Base-by-base conservation (phyloP, 331 rosid genomes). In the Malus hybrid region DNA sequence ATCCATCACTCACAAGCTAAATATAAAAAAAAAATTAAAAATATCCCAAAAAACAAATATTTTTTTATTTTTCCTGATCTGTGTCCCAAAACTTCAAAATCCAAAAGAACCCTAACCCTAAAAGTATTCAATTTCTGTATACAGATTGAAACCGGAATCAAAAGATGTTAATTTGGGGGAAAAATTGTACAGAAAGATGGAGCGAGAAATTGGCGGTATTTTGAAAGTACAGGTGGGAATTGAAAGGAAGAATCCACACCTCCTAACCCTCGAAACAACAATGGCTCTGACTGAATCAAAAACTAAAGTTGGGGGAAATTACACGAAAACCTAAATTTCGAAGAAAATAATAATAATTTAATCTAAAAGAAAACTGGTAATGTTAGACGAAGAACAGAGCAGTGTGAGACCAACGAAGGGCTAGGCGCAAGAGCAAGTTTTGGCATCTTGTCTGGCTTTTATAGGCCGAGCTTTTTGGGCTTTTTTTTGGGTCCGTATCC, bases 211-310 rank as follows among this genome's bases (percentile, higher is more conserved):
- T 78, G 89, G 84, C 84, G 87, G 90, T 79, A 85, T 61, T 68
- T 61, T 24, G 60, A 86, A 74, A 42, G 11, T 36, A 79, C 79
- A 83, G 87, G 82, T 80, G 89, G 82, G 87, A 56, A 75, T 50
- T 60, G 72, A 73, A 30, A 2, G 67, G 79, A 84, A 89, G 77
- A 84, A 89, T 87, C 88, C 82, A 77, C 93, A 90, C 91, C 96
- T 88, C 93, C 91, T 85, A 88, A 88, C 91, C 90, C 96, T 84
- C 70, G 57, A 52, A 52, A 16, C 57, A 14, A 63, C 63, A 81
- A 75, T 71, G 88, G 85, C 89, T 82, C 91, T 84, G 91, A 78
- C 34, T 56, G 66, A 75, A 80, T 75, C 77, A 70, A 84, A 82
- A 83, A 6, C 89, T 44, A 79, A 61, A 52, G 3, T 18, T 52